Evolutionary conservation across 2,329 filamentous ascomycete species (phyloP), one percentile per base, ranked within the genome.

Genomic region (Podosphaera fusca): DNA sequence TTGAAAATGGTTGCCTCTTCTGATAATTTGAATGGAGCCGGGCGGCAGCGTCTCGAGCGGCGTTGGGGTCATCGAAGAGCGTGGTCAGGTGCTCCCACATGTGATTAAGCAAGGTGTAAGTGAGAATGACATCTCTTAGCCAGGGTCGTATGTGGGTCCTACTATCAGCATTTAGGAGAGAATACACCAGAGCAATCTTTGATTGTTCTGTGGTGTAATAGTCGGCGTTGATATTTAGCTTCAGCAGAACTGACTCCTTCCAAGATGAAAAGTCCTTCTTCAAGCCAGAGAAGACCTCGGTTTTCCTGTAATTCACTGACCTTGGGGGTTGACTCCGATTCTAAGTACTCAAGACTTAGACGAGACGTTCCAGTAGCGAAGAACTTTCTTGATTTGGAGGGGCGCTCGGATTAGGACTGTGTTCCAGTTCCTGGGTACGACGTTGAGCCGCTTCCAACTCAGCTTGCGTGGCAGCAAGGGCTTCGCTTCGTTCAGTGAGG

Each of bases 241-340:
- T 49, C n/a, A 49, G 8, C 1, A 49, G 21, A 4, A 49, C 29
- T 2, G 45, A 21, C 8, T 49, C 8, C 5, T 30, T 21, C 8
- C 45, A 49, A 2, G 29, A 30, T 8, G 4, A 21, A 67, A 49
- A 49, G n/a, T 49, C 45, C n/a, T 49, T 49, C 29, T 49, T 49
- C 8, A 21, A 21, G 8, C 45, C 45, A 49, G 45, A 49, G 45
- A 49, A 49, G 1, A 38, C 35, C 35, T 38, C 35, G 10, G 35
- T 38, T 6, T 38, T 1, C 35, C 35, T 5, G 35, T 1, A 1
- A 5, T 38, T 10, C 1, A 10, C 35, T 38, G 35, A 38, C 35
- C 35, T 38, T 6, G 35, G 5, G 5, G 35, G 35, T 38, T 38
- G 35, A 10, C 35, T 38, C 10, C 35, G 5, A 38, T 38, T 38